phyloP scores from a whole-genome alignment of 176 grass and related monocot genomes.

The Cymbopogon citratus region DNA sequence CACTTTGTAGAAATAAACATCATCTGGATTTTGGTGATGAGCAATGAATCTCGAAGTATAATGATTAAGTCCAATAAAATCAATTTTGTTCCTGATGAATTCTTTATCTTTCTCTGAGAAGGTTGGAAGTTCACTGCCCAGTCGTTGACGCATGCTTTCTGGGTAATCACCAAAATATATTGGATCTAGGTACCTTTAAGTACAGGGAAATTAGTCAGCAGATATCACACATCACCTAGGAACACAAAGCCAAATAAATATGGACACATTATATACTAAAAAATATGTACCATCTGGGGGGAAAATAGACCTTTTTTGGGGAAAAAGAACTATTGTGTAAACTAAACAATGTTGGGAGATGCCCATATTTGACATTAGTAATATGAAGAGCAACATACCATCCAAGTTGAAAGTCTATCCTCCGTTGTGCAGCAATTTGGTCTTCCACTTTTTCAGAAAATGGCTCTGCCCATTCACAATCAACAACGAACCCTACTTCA shows the following conservation, averaged over 20 bases:
- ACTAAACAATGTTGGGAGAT: not conserved
- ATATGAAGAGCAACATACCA: slow-evolving; percentile 47
- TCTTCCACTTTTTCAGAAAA: slow-evolving; percentile 77
- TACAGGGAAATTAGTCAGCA: not conserved
- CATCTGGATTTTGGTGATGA: slow-evolving; percentile 33
- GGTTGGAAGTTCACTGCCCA: slow-evolving; percentile 78
- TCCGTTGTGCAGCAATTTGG: slow-evolving; percentile 60
- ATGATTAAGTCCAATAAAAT: slow-evolving; percentile 96
- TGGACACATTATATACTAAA: not conserved
- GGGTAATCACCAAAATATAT: slow-evolving; percentile 95
- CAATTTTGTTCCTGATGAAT: slow-evolving; percentile 75
- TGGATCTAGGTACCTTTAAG: slow-evolving; percentile 81
- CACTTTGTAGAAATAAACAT: slow-evolving; percentile 62
- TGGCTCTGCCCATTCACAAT: slow-evolving; percentile 97
- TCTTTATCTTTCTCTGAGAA: slow-evolving; percentile 88
- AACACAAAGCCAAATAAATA: not conserved
- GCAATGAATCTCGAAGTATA: slow-evolving; percentile 89
- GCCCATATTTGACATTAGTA: not conserved
- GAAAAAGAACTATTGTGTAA: not conserved
- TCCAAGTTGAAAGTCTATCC: slow-evolving; percentile 94
- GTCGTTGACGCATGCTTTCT: slow-evolving; percentile 66
- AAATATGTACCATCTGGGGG: not conserved
- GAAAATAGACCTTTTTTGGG: too few species aligned
- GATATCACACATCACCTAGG: not conserved
- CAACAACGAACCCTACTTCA: slow-evolving; percentile 77